Percentiles rank a stretch among this genome's conserved stretches.
phyloP scores from a whole-genome alignment of 1,284 basidiomycete species.

The Irpex sp. region DNA sequence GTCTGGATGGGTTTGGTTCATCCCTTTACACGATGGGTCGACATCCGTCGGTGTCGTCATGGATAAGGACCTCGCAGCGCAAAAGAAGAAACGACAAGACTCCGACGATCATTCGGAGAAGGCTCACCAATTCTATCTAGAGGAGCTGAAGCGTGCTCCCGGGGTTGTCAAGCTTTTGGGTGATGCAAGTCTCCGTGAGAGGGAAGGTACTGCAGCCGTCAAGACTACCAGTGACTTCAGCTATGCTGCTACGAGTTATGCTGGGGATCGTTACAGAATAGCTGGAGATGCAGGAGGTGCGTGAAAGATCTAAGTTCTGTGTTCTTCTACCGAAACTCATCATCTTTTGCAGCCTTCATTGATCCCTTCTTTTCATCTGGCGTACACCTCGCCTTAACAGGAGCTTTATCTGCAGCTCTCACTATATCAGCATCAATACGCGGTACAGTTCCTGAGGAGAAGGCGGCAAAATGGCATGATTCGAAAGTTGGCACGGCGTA shows the following conservation, averaged over 20 bases:
- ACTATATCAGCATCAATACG: constrained; percentile 52
- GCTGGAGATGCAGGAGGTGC: constrained; percentile 68
- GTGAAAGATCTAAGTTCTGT: constrained; percentile 21
- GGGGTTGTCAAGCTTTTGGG: constrained; percentile 45
- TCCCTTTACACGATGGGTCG: constrained; percentile 60
- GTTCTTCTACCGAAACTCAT: too few species aligned
- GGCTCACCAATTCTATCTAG: constrained; percentile 26
- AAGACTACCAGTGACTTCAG: constrained; percentile 55
- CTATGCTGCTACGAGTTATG: constrained; percentile 58
- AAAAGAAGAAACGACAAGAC: constrained; percentile 7
- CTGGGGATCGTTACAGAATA: constrained; percentile 52
- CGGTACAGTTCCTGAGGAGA: constrained; percentile 43
- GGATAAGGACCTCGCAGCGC: constrained; percentile 35
- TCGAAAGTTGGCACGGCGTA: constrained; percentile 53
- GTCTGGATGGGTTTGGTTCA: constrained; percentile 72
- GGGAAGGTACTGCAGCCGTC: constrained; percentile 21
- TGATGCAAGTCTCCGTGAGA: constrained; percentile 30
- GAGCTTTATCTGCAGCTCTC: constrained; percentile 47
- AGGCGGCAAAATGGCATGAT: constrained; percentile 47
- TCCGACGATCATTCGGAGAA: not conserved
- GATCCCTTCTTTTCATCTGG: constrained; percentile 68
- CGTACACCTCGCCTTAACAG: constrained; percentile 58
- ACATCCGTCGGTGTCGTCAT: constrained; percentile 67
- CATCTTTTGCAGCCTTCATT: constrained; percentile 49
- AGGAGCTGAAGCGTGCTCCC: constrained; percentile 33